Conservation (phyloP, 2,329 filamentous ascomycete species). For the Aspergillus flavus region DNA sequence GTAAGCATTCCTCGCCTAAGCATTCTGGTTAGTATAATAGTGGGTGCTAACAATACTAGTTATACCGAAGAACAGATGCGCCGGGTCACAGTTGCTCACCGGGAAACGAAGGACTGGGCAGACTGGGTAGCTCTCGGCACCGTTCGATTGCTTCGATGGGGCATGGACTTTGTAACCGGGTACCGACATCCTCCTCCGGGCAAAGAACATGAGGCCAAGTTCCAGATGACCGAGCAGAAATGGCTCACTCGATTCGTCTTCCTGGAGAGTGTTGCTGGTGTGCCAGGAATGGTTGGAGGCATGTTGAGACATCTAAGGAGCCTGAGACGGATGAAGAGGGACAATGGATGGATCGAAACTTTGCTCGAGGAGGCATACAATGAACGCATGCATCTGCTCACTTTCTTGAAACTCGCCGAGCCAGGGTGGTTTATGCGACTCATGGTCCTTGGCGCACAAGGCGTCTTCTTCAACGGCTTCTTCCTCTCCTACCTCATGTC, state of each 20-base stretch:
- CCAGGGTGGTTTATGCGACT: slow-evolving; percentile 88
- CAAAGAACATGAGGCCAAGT: slow-evolving; percentile 54
- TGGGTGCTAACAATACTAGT: slow-evolving; percentile 28
- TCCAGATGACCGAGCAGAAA: slow-evolving; percentile 76
- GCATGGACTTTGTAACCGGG: slow-evolving; percentile 80
- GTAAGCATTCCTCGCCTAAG: slow-evolving; percentile 31
- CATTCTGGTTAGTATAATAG: not conserved
- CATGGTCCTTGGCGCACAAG: slow-evolving; percentile 89
- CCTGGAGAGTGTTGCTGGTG: slow-evolving; percentile 89
- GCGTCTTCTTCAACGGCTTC: slow-evolving; percentile 93
- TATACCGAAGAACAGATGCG: slow-evolving; percentile 82
- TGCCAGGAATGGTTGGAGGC: slow-evolving; percentile 94
- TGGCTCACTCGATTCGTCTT: slow-evolving; percentile 92
- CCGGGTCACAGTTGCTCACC: slow-evolving; percentile 72
- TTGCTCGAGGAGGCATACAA: slow-evolving; percentile 89
- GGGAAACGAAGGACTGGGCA: slow-evolving; percentile 69
- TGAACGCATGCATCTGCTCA: slow-evolving; percentile 89
- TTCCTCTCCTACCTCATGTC: slow-evolving; percentile 87
- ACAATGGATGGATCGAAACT: slow-evolving; percentile 96
- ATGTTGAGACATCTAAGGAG: slow-evolving; percentile 89
- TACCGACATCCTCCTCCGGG: slow-evolving; percentile 69
- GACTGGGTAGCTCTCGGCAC: slow-evolving; percentile 79
- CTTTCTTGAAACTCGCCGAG: slow-evolving; percentile 88
- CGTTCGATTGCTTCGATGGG: slow-evolving; percentile 74
- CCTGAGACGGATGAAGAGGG: slow-evolving; percentile 80